Conservation (phyloP, 169 alveolate species). For the Fabrea salina region DNA sequence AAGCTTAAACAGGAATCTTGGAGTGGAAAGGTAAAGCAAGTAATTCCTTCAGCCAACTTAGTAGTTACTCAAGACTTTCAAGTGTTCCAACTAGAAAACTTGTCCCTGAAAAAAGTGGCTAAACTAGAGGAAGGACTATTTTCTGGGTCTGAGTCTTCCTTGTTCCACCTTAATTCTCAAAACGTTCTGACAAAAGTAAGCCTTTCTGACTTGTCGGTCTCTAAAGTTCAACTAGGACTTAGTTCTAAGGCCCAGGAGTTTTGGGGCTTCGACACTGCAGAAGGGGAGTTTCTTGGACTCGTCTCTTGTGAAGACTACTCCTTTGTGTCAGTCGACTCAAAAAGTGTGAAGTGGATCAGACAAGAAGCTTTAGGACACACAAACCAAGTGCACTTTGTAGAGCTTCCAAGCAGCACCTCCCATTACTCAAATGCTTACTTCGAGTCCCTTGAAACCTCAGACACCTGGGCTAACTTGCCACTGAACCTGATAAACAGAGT, state of each 20-base stretch:
- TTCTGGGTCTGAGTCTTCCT: not conserved
- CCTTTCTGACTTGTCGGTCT: not conserved
- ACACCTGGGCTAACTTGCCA: not conserved
- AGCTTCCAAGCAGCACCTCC: not conserved
- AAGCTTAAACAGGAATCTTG: not conserved
- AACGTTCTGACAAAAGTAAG: not conserved
- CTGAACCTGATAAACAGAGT: not conserved
- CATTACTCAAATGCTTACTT: not conserved
- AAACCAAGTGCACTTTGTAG: not conserved
- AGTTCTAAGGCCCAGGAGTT: not conserved
- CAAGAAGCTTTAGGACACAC: conserved; percentile 18
- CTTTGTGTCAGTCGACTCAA: not conserved
- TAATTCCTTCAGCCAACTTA: not conserved
- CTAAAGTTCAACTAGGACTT: not conserved
- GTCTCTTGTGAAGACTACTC: not conserved
- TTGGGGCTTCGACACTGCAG: not conserved
- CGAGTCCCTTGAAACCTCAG: not conserved
- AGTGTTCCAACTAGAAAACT: not conserved
- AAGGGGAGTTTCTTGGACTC: conserved; percentile 15
- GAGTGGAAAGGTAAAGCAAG: not conserved
- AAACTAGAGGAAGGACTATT: no score
- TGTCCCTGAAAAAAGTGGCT: not conserved
- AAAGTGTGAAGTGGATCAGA: not conserved
- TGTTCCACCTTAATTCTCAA: not conserved
- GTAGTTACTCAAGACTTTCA: not conserved